Evolutionary conservation across 371 early-diverging fungal genomes (phyloP).

Genomic region (Rhizopus arrhizus): DNA sequence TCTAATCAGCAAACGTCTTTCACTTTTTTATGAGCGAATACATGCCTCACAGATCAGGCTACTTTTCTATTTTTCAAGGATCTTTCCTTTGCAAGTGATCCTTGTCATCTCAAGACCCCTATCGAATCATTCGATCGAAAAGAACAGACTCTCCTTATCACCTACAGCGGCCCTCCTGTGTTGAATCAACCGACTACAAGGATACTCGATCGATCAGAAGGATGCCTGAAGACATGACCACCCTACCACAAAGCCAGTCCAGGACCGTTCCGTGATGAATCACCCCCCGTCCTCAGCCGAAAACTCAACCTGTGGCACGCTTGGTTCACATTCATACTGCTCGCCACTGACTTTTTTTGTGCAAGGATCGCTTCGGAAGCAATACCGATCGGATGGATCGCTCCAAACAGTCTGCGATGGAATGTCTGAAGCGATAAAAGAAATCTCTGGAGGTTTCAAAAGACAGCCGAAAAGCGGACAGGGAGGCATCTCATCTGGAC

Average conservation of each 20-base stretch:
- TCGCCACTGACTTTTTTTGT: slow-evolving; percentile 65
- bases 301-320: slow-evolving; percentile 69
- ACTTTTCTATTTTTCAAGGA: too few species aligned
- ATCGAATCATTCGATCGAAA: slow-evolving; percentile 51
- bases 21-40: too few species aligned
- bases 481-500: slow-evolving; percentile 42
- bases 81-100: slow-evolving; percentile 48
- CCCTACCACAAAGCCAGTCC: too few species aligned
- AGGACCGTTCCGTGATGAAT: slow-evolving; percentile 30
- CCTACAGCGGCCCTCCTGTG: slow-evolving; percentile 50
- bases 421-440: too few species aligned
- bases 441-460: too few species aligned
- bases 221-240: too few species aligned
- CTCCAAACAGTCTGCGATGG: too few species aligned
- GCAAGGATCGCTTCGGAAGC: slow-evolving; percentile 24
- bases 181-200: slow-evolving; percentile 46
- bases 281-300: slow-evolving; percentile 37
- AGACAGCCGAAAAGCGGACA: too few species aligned
- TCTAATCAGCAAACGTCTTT: too few species aligned
- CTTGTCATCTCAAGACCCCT: slow-evolving; percentile 59
- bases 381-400: too few species aligned
- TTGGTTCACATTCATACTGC: slow-evolving; percentile 61
- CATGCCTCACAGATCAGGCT: too few species aligned
- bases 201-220: slow-evolving; percentile 43
- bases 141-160: slow-evolving; percentile 59